Percentiles rank a stretch among this genome's conserved stretches.
Evolutionary conservation across 352 stramenopile genomes (phyloP).

Genomic region (Phytopythium oedochilum): DNA sequence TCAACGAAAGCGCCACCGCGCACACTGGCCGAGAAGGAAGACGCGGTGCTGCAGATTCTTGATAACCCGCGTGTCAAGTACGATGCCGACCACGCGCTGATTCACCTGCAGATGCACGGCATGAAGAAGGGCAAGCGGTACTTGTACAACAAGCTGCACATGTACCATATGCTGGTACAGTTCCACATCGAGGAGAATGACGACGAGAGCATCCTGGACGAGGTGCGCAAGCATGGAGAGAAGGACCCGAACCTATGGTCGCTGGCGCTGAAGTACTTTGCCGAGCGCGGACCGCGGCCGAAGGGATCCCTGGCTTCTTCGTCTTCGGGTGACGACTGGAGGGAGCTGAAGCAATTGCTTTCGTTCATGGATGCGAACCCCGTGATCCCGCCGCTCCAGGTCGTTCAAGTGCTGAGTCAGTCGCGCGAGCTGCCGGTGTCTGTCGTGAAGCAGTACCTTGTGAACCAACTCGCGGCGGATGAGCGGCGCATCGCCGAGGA

Average conservation of each 20-base stretch:
- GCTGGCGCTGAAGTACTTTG: constrained; percentile 88
- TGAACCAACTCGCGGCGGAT: constrained; percentile 77
- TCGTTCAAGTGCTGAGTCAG: constrained; percentile 83
- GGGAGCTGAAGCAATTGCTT: constrained; percentile 74
- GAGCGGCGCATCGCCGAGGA: constrained; percentile 83
- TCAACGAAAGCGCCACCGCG: constrained; percentile 18
- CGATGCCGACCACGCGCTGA: constrained; percentile 91
- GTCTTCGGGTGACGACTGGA: constrained; percentile 68
- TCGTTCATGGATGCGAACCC: constrained; percentile 74
- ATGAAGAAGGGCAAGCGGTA: constrained; percentile 93
- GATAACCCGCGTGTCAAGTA: constrained; percentile 89
- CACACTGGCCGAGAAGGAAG: constrained; percentile 64
- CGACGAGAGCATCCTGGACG: constrained; percentile 84
- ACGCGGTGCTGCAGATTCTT: constrained; percentile 83
- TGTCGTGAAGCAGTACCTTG: constrained; percentile 83
- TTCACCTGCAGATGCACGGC: constrained; percentile 89
- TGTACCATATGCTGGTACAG: constrained; percentile 94
- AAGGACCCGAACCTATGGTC: constrained; percentile 91
- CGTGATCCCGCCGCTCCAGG: constrained; percentile 78
- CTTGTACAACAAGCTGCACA: constrained; percentile 92
- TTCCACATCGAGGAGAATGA: constrained; percentile 93
- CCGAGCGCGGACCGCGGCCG: constrained; percentile 66
- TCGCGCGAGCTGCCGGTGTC: constrained; percentile 75
- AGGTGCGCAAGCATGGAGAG: constrained; percentile 86
- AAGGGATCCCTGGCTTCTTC: constrained; percentile 37